Evolutionary conservation across 768 basidiomycete species (phyloP).

Genomic region (Grammothele lineata): DNA sequence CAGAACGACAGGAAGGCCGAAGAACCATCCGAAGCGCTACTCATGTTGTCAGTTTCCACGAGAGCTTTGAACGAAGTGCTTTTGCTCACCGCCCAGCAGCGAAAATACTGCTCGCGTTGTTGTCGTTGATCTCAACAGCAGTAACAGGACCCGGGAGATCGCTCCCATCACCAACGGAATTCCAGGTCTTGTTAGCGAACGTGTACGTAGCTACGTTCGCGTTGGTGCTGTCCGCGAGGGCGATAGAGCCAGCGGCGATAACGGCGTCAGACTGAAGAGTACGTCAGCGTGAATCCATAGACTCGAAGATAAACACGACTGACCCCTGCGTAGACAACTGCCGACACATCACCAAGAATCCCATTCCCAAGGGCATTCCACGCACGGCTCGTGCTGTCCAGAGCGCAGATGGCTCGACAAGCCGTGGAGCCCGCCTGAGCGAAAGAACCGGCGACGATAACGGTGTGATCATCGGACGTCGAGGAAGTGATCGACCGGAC

Average conservation of each 20-base stretch:
- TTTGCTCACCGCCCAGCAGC: constrained; percentile 74
- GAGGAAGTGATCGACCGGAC: constrained; percentile 72
- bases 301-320: constrained; percentile 28
- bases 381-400: constrained; percentile 61
- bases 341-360: constrained; percentile 74
- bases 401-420: constrained; percentile 77
- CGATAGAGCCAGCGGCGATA: constrained; percentile 77
- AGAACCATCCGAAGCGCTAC: constrained; percentile 54
- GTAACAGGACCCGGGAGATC: constrained; percentile 87
- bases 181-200: constrained; percentile 75
- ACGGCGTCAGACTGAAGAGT: constrained; percentile 54
- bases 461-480: constrained; percentile 48
- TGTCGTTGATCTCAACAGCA: constrained; percentile 79
- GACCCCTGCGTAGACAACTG: constrained; percentile 81
- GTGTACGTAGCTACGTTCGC: constrained; percentile 73
- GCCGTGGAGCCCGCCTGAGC: constrained; percentile 65
- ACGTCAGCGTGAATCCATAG: constrained; percentile 6
- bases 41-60: background rate
- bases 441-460: constrained; percentile 90
- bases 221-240: constrained; percentile 55
- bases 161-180: constrained; percentile 50
- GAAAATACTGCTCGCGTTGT: constrained; percentile 80
- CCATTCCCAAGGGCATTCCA: constrained; percentile 83
- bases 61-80: too few species aligned
- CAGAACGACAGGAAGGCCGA: constrained; percentile 77